A percentile compares a stretch with the other conserved stretches of the same genome.
phyloP scores from a whole-genome alignment of 805 yeast genomes.

The Maudiozyma serrabonitensis region DNA sequence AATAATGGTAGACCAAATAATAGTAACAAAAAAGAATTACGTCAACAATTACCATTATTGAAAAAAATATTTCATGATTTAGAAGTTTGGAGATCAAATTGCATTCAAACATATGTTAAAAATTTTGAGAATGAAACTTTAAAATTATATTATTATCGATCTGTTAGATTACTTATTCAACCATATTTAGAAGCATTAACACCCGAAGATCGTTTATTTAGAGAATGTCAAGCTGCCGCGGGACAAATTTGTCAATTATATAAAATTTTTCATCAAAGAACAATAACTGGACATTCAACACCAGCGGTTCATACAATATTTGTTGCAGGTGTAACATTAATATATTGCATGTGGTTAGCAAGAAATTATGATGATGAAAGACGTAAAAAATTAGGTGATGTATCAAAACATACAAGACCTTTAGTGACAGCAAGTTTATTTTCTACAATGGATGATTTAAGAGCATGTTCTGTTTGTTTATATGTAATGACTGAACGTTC shows the following conservation, averaged over 20 bases:
- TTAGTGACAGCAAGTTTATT: constrained; percentile 43
- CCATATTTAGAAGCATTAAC: constrained; percentile 54
- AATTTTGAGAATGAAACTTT: constrained; percentile 53
- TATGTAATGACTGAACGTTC: constrained; percentile 62
- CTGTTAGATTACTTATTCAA: constrained; percentile 51
- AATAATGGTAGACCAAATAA: constrained; percentile 2
- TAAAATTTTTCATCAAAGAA: constrained; percentile 53
- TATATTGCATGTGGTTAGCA: constrained; percentile 58
- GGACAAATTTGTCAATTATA: constrained; percentile 59
- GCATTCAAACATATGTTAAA: constrained; percentile 31
- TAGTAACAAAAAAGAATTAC: constrained; percentile 11
- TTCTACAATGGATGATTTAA: constrained; percentile 49
- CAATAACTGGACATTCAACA: constrained; percentile 54
- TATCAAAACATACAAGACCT: constrained; percentile 51
- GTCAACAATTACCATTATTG: constrained; percentile 42
- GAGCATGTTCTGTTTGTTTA: constrained; percentile 55
- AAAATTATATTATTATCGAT: constrained; percentile 47
- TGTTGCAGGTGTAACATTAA: constrained; percentile 58
- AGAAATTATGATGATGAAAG: constrained; percentile 52
- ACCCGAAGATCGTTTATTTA: constrained; percentile 50
- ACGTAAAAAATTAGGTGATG: constrained; percentile 45
- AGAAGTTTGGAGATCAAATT: constrained; percentile 43
- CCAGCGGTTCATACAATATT: constrained; percentile 59
- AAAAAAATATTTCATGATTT: constrained; percentile 44
- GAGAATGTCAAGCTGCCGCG: constrained; percentile 63